Evolutionary conservation across 345 rosid species (phyloP), one percentile per base, ranked within the genome.

Genomic region (Chamaenerion angustifolium): DNA sequence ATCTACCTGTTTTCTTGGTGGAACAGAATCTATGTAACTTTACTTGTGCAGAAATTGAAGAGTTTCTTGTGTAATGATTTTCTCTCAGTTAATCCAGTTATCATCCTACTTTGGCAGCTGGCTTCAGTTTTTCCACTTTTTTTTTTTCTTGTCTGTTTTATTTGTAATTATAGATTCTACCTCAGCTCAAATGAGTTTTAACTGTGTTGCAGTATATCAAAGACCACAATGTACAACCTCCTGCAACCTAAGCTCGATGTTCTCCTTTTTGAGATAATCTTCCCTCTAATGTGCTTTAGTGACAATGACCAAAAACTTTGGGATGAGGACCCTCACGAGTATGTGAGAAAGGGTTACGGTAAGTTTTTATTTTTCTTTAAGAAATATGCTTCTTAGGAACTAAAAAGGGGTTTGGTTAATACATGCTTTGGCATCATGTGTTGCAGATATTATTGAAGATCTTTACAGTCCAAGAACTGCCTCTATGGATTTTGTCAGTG

Each of bases 261-360:
- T 71, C 94, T 93, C 51, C 88, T 93, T 44, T 88, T 85, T 76
- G 99, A 93, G 80, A 81, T 93, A 56, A 82, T 93, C 64, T 93
- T 88, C 56, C 99, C 99, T 46, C 90, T 93, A 42, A 79, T 88
- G 95, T 93, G 99, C 77, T 93, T 93, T 70, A 85, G 69, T 75
- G 99, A 93, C 69, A 59, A 70, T 72, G 99, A 93, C 76, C 97
- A 93, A 73, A 77, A 81, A 68, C 99, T 93, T 59, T 93, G 99
- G 99, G 99, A 85, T 52, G 99, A 93, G 75, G 99, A 93, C 58
- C 94, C 99, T 10, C 97, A 93, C 61, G 99, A 93, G 71, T 93
- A 93, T 69, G 99, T 93, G 64, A 83, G 99, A 76, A 93, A 93
- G 71, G 99, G 99, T 37, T 93, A 93, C 73, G 94, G 99, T 93